Conservation (phyloP, 1,284 basidiomycete species). For the Cutaneotrichosporon sp. region DNA sequence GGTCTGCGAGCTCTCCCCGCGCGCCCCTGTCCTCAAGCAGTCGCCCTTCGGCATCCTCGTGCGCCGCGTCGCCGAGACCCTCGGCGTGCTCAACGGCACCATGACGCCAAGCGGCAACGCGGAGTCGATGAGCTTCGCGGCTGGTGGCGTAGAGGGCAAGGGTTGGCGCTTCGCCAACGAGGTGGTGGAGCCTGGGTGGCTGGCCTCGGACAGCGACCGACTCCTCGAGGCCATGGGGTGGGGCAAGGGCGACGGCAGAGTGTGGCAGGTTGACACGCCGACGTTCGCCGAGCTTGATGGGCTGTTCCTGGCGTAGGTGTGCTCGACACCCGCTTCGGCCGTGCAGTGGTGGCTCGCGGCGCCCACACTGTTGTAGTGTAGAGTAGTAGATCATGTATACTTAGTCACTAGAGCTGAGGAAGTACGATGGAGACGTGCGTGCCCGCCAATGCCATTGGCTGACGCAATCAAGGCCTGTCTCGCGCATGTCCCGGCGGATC, state of each 20-base stretch:
- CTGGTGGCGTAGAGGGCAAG: slow-evolving; percentile 66
- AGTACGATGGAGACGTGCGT: too few relatives aligned
- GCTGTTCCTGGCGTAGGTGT: slow-evolving; percentile 32
- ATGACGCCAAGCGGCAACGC: slow-evolving; percentile 32
- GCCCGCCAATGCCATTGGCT: too few relatives aligned
- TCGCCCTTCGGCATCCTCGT: slow-evolving; percentile 65
- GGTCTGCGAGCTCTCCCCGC: slow-evolving; percentile 48
- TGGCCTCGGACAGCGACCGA: slow-evolving; percentile 69
- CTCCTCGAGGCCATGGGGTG: slow-evolving; percentile 53
- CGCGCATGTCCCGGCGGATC: too few relatives aligned
- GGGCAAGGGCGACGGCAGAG: slow-evolving; percentile 23
- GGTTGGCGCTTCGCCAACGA: slow-evolving; percentile 71
- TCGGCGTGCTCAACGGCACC: slow-evolving; percentile 77
- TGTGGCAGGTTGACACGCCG: slow-evolving; percentile 34
- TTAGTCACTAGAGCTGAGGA: background rate
- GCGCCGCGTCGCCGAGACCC: slow-evolving; percentile 75
- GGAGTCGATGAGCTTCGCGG: slow-evolving; percentile 49
- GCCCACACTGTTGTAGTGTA: slow-evolving; percentile 2
- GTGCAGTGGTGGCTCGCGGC: background rate
- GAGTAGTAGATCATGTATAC: slow-evolving; percentile 7
- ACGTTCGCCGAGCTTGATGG: slow-evolving; percentile 46
- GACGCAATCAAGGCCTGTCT: too few relatives aligned
- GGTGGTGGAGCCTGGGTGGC: slow-evolving; percentile 70
- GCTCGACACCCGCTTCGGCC: background rate
- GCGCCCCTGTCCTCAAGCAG: slow-evolving; percentile 57